A percentile compares a stretch with the other conserved stretches of the same genome.
Evolutionary conservation across 192 early-diverging fungal genomes (phyloP).

Genomic region (Lunasporangiospora selenospora): DNA sequence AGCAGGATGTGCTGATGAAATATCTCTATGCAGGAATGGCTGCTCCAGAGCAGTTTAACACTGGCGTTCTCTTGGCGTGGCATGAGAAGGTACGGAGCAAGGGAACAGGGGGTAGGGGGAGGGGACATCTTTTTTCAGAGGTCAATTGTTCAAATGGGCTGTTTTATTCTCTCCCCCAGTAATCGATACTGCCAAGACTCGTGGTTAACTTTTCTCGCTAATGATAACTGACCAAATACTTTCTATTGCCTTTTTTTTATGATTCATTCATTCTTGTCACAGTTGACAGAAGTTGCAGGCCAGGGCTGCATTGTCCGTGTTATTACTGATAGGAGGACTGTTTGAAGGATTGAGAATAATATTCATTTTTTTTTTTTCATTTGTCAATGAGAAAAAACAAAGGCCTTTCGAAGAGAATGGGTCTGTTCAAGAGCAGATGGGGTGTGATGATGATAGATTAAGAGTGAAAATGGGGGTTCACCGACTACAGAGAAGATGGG

Average conservation of each 20-base stretch:
- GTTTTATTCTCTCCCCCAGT: not conserved
- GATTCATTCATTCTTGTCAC: constrained; percentile 10
- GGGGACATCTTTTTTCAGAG: not conserved
- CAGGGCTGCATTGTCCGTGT: constrained; percentile 90
- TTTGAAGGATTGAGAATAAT: constrained; percentile 43
- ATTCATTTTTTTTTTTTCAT: constrained; percentile 16
- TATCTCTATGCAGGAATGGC: constrained; percentile 94
- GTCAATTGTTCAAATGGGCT: not conserved
- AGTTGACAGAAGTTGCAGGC: constrained; percentile 88
- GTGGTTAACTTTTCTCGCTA: not conserved
- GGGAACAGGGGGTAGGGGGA: not conserved
- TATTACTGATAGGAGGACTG: constrained; percentile 85
- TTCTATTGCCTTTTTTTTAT: constrained; percentile 7
- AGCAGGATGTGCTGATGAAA: constrained; percentile 86
- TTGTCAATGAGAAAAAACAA: constrained; percentile 1
- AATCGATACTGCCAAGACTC: not conserved
- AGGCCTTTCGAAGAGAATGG: not conserved
- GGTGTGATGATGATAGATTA: no score
- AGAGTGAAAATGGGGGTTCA: no score
- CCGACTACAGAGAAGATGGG: no score
- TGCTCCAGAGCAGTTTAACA: constrained; percentile 82
- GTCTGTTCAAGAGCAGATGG: not conserved
- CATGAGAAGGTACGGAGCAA: constrained; percentile 84
- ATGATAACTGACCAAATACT: not conserved
- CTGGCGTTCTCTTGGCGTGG: constrained; percentile 86